Evolutionary conservation across 108 stramenopile genomes (phyloP).

Genomic region (Poteriospumella lacustris): DNA sequence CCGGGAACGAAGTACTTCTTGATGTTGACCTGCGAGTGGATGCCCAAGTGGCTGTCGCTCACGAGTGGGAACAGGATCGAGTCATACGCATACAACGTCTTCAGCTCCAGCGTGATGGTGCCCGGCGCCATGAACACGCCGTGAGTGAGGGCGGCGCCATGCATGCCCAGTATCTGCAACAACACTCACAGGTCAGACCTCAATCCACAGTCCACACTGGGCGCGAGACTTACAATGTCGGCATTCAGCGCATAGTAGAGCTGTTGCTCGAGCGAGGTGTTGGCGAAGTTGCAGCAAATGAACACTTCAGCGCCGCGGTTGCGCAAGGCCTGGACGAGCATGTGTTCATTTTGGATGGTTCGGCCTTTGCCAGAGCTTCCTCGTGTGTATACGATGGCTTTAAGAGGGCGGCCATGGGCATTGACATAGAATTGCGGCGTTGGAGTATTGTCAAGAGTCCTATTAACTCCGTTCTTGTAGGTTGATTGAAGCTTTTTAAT

Average conservation of each 20-base stretch:
- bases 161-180: constrained; percentile 2
- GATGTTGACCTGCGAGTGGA: constrained; percentile 4
- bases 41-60: neutral
- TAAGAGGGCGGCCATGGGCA: neutral
- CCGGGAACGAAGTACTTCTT: neutral
- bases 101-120: constrained; percentile 11
- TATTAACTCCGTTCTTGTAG: too few species aligned
- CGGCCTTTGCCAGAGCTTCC: constrained; percentile 4
- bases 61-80: constrained; percentile 4
- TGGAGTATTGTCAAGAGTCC: too few species aligned
- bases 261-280: constrained; percentile 10
- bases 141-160: constrained; percentile 22
- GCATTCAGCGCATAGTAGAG: neutral
- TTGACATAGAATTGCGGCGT: too few species aligned
- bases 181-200: neutral
- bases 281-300: neutral
- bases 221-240: constrained; percentile 8
- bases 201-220: neutral
- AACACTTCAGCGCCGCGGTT: neutral
- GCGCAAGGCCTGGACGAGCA: neutral
- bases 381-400: neutral
- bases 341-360: neutral
- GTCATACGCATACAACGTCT: constrained; percentile 25
- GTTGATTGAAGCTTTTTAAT: too few species aligned
- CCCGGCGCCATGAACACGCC: neutral